phyloP scores from a whole-genome alignment of 1,139 yeast species.

The Yamadazyma buinensis region DNA sequence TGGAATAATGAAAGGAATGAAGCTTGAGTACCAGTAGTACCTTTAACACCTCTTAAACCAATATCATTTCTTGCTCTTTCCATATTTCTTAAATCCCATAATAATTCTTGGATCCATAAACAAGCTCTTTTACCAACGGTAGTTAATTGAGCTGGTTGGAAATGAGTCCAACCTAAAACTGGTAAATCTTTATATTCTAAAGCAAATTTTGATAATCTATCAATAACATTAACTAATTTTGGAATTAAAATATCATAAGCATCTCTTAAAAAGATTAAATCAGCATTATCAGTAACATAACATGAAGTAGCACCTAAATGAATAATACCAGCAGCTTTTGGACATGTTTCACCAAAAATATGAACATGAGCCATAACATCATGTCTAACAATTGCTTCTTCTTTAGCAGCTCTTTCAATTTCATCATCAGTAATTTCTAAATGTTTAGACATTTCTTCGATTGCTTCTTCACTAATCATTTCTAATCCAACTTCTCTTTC shows the following conservation, averaged over 20 bases:
- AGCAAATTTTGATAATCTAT: slow-evolving; percentile 86
- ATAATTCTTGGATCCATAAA: slow-evolving; percentile 93
- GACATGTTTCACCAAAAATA: slow-evolving; percentile 87
- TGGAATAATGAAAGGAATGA: slow-evolving; percentile 92
- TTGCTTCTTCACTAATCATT: slow-evolving; percentile 85
- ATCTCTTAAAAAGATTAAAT: slow-evolving; percentile 90
- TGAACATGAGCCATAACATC: slow-evolving; percentile 99
- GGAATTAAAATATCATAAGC: slow-evolving; percentile 93
- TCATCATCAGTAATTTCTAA: slow-evolving; percentile 88
- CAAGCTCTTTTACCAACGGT: slow-evolving; percentile 99
- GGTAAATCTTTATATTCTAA: slow-evolving; percentile 91
- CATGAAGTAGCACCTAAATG: slow-evolving; percentile 99
- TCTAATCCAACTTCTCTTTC: slow-evolving; percentile 86
- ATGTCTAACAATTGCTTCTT: slow-evolving; percentile 97
- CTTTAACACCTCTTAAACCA: slow-evolving; percentile 97
- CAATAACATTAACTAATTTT: slow-evolving; percentile 91
- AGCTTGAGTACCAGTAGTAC: slow-evolving; percentile 99
- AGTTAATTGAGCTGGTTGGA: slow-evolving; percentile 98
- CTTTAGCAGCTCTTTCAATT: slow-evolving; percentile 80
- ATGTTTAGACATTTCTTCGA: slow-evolving; percentile 76
- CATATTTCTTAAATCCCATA: slow-evolving; percentile 97
- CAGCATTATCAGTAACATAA: slow-evolving; percentile 97
- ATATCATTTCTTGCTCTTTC: slow-evolving; percentile 94
- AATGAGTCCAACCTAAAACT: slow-evolving; percentile 98
- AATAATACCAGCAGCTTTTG: slow-evolving; percentile 96